Evolutionary conservation across 1,284 basidiomycete species (phyloP).

Genomic region (Stereum hirsutum): DNA sequence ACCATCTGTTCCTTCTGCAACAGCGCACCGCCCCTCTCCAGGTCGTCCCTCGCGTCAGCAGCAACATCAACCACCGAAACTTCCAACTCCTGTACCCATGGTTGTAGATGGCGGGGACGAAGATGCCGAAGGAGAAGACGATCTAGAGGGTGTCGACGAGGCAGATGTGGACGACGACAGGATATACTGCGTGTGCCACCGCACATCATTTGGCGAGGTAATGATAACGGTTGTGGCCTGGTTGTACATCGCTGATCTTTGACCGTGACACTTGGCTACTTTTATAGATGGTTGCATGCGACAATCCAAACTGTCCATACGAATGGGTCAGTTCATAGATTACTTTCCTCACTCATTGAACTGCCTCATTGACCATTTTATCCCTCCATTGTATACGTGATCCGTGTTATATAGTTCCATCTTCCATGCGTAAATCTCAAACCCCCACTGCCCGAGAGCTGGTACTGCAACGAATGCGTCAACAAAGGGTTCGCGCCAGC

Average conservation of each 20-base stretch:
- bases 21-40: slow-evolving; percentile 20
- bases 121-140: slow-evolving; percentile 33
- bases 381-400: background rate
- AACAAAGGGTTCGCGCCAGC: slow-evolving; percentile 13
- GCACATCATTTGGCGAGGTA: slow-evolving; percentile 56
- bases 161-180: slow-evolving; percentile 44
- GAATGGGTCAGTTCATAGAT: slow-evolving; percentile 55
- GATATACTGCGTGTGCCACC: slow-evolving; percentile 59
- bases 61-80: no score
- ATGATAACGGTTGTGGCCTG: background rate
- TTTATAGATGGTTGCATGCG: slow-evolving; percentile 59
- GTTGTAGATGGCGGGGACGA: slow-evolving; percentile 35
- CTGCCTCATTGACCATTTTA: no score
- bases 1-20: slow-evolving; percentile 8
- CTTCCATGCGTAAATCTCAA: slow-evolving; percentile 52
- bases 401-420: slow-evolving; percentile 37
- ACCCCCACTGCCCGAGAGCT: slow-evolving; percentile 48
- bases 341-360: slow-evolving; percentile 2
- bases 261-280: no score
- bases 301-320: slow-evolving; percentile 55
- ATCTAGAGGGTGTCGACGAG: slow-evolving; percentile 35
- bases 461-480: slow-evolving; percentile 50
- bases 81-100: no score
- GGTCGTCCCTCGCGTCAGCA: slow-evolving; percentile 24
- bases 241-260: no score